These are phyloP conservation scores for Knoxdaviesia capensis DNA, from an alignment of 2,329 filamentous ascomycete genomes.

Conservation along the genomic window DNA sequence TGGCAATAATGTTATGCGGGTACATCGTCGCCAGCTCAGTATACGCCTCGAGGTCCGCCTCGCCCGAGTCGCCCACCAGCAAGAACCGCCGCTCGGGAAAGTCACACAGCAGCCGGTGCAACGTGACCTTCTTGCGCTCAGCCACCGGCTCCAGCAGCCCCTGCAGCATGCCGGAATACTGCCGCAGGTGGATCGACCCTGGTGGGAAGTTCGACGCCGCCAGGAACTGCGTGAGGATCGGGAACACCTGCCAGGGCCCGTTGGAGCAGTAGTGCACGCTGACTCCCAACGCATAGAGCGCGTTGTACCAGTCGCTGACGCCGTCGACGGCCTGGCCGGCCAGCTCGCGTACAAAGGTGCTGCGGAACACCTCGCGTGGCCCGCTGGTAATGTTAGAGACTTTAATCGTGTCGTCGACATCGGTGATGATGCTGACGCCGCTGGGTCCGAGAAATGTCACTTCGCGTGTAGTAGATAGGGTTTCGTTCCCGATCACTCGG, in stretches of 20 bases:
- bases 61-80: conserved; percentile 84
- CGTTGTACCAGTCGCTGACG: conserved; percentile 74
- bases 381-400: conserved; percentile 78
- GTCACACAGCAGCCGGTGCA: conserved; percentile 71
- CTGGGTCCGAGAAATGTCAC: conserved; percentile 56
- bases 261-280: conserved; percentile 97
- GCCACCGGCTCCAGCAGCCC: conserved; percentile 96
- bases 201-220: conserved; percentile 58
- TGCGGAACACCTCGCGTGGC: conserved; percentile 85
- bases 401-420: conserved; percentile 96
- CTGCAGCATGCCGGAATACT: conserved; percentile 92
- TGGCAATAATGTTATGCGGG: conserved; percentile 60
- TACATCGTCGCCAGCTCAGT: conserved; percentile 78
- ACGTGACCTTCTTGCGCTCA: conserved; percentile 74
- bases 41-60: conserved; percentile 93
- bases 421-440: conserved; percentile 85
- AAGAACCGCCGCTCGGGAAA: conserved; percentile 79
- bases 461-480: conserved; percentile 61
- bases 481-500: conserved; percentile 68
- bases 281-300: conserved; percentile 61
- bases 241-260: conserved; percentile 93
- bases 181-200: conserved; percentile 87
- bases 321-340: conserved; percentile 66
- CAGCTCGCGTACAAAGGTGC: conserved; percentile 81
- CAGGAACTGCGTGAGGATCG: conserved; percentile 73